A percentile compares a stretch with the other conserved stretches of the same genome.
phyloP scores from a whole-genome alignment of 495 filamentous ascomycete genomes.

The Ramalina intermedia region DNA sequence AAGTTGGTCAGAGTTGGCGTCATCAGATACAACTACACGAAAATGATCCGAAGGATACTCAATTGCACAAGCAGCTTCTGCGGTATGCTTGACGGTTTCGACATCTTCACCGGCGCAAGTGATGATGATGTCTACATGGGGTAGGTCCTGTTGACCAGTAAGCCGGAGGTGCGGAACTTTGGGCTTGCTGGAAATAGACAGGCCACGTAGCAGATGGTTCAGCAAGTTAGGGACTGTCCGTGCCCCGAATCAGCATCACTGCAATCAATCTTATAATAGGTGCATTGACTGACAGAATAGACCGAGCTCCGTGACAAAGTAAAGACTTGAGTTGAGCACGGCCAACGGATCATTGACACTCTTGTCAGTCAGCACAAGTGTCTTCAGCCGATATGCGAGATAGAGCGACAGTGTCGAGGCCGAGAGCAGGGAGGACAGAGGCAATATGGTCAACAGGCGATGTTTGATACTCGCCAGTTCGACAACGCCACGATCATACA shows the following conservation, averaged over 20 bases:
- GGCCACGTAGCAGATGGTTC: conserved; percentile 3
- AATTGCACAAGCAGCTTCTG: conserved; percentile 28
- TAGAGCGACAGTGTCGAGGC: neutral
- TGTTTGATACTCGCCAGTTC: conserved; percentile 1
- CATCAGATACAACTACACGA: conserved; percentile 38
- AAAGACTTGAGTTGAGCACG: neutral
- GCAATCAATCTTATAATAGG: neutral
- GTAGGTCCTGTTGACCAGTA: neutral
- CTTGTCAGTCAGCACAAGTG: neutral
- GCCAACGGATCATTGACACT: neutral
- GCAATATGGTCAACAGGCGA: neutral
- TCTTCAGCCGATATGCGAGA: conserved; percentile 1
- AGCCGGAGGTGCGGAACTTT: conserved; percentile 2
- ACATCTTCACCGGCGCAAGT: conserved; percentile 37
- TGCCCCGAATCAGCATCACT: neutral
- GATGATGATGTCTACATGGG: conserved; percentile 33
- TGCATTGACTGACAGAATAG: neutral
- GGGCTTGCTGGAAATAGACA: neutral
- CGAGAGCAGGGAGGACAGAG: conserved; percentile 2
- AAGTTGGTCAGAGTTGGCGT: conserved; percentile 25
- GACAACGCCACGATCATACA: neutral
- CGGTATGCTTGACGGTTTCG: conserved; percentile 39
- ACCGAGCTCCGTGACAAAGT: neutral
- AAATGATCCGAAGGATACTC: conserved; percentile 37
- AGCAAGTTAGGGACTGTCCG: conserved; percentile 1